Evolutionary conservation across 305 asterid genomes (phyloP).

Genomic region (Fraxinus floribunda): DNA sequence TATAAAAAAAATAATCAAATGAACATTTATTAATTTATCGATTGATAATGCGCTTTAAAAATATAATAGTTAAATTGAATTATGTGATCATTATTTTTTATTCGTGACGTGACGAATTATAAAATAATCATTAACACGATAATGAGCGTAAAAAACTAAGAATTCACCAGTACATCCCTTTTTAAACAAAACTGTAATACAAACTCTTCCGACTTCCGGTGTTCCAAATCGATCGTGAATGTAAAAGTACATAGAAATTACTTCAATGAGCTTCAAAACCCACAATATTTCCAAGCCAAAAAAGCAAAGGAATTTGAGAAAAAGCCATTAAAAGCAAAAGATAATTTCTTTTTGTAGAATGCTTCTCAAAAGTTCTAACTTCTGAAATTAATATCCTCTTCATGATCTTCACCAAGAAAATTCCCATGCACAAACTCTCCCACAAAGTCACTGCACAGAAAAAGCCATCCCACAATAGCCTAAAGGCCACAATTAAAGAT

Average conservation of each 20-base stretch:
- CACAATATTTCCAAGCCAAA: slow-evolving; percentile 47
- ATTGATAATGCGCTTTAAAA: not conserved
- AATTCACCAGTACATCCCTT: not conserved
- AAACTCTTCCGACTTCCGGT: not conserved
- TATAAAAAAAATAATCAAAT: too few species aligned
- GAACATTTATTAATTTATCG: not conserved
- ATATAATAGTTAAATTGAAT: not conserved
- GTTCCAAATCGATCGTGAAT: not conserved
- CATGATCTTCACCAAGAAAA: slow-evolving; percentile 57
- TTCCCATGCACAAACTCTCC: slow-evolving; percentile 55
- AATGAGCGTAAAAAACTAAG: not conserved
- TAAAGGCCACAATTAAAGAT: slow-evolving; percentile 32
- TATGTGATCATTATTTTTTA: not conserved
- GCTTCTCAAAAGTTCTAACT: slow-evolving; percentile 41
- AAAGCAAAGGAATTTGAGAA: slow-evolving; percentile 48
- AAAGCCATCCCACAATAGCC: slow-evolving; percentile 35
- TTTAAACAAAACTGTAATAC: not conserved
- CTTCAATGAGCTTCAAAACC: slow-evolving; percentile 25
- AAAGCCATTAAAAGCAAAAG: slow-evolving; percentile 46
- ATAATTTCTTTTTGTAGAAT: slow-evolving; percentile 44
- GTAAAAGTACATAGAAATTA: not conserved
- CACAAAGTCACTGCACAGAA: slow-evolving; percentile 31
- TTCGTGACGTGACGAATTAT: not conserved
- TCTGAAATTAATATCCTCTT: slow-evolving; percentile 50
- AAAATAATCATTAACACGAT: not conserved